These are phyloP conservation scores for Globisporangium emineosum DNA, from an alignment of 352 stramenopile genomes.

Conservation along the genomic window DNA sequence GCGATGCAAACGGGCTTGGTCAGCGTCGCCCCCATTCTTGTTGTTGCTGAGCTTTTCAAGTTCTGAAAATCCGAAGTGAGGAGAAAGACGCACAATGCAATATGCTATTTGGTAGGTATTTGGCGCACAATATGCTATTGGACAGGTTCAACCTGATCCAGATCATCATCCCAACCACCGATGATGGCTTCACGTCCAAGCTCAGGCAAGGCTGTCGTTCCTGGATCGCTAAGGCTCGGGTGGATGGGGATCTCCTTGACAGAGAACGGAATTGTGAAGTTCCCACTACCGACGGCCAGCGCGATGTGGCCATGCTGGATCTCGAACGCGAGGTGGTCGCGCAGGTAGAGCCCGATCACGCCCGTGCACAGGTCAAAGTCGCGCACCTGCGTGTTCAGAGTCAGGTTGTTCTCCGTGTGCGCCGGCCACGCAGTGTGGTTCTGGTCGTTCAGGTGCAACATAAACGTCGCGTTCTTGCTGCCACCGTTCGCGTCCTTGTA, in stretches of 20 bases:
- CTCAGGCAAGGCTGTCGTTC: background rate
- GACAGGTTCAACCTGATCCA: background rate
- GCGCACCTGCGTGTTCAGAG: conserved; percentile 45
- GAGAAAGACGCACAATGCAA: background rate
- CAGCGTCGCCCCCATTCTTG: conserved; percentile 45
- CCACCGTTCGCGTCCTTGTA: conserved; percentile 40
- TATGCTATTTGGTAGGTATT: background rate
- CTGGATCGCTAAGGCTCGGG: conserved; percentile 16
- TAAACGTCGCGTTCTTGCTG: conserved; percentile 26
- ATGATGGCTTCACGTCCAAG: background rate
- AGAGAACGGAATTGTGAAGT: conserved; percentile 75
- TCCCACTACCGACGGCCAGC: conserved; percentile 53
- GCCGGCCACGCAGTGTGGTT: conserved; percentile 51
- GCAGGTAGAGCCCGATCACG: conserved; percentile 61
- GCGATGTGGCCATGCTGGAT: conserved; percentile 56
- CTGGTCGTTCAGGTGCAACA: conserved; percentile 49
- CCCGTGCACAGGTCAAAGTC: conserved; percentile 63
- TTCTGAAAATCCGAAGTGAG: conserved; percentile 8
- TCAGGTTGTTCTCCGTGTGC: conserved; percentile 68
- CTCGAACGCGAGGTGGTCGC: conserved; percentile 63
- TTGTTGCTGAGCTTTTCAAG: background rate
- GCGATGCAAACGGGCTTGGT: conserved; percentile 51
- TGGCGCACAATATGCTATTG: conserved; percentile 3
- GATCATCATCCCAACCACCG: background rate
- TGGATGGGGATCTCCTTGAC: conserved; percentile 67